Conservation (phyloP, 164 flowering plant species). For the Saururus chinensis region DNA sequence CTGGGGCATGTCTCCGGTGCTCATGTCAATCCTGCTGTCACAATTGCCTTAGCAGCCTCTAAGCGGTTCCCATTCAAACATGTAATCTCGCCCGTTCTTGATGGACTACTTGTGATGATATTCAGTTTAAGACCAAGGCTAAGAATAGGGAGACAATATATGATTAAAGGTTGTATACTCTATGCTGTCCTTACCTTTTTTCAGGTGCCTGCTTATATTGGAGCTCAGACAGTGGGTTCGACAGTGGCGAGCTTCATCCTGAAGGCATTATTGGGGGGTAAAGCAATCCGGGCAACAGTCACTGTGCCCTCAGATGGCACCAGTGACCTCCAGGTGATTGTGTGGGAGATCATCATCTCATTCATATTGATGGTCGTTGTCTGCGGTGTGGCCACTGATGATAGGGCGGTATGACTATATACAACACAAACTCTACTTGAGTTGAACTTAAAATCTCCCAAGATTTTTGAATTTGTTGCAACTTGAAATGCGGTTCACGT, state of each 20-base stretch:
- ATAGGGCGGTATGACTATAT: conserved; percentile 20
- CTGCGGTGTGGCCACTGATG: conserved; percentile 25
- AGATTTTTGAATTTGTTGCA: too few relatives aligned
- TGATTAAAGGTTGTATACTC: too few relatives aligned
- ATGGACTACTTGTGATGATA: neutral
- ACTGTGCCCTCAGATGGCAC: conserved; percentile 11
- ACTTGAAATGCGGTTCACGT: too few relatives aligned
- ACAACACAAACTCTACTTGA: neutral
- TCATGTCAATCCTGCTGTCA: conserved; percentile 48
- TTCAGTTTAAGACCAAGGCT: too few relatives aligned
- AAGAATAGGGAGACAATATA: too few relatives aligned
- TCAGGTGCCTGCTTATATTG: conserved; percentile 35
- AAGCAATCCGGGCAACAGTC: conserved; percentile 4
- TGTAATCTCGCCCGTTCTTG: conserved; percentile 7
- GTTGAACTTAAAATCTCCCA: too few relatives aligned
- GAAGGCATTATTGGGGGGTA: conserved; percentile 13
- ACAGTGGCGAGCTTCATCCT: conserved; percentile 31
- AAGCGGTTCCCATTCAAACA: conserved; percentile 27
- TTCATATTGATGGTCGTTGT: conserved; percentile 26
- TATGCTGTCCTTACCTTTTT: neutral
- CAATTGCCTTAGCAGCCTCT: conserved; percentile 37
- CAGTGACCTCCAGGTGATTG: conserved; percentile 15
- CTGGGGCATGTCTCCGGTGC: conserved; percentile 52
- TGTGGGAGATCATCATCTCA: conserved; percentile 27
- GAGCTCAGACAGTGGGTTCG: conserved; percentile 29